Evolutionary conservation across 2,329 filamentous ascomycete genomes (phyloP), one percentile per base, ranked within the genome.

Genomic region (Penicillium sp.): DNA sequence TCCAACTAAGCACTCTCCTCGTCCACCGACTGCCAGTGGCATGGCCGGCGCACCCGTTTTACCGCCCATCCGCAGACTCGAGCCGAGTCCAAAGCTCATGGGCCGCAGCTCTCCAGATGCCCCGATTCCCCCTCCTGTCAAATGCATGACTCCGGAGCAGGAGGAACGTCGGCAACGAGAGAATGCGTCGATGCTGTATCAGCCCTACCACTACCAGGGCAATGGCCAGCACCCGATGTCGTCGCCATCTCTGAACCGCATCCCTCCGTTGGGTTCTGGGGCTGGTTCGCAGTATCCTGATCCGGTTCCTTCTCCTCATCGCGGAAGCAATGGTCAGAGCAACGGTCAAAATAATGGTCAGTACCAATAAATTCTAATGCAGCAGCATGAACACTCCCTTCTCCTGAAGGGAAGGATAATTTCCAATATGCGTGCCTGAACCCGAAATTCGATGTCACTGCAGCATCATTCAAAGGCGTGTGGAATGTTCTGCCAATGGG

Each of bases 1-100:
- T 27, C 74, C 74, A 11, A 74, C 65, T 12, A 76, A 76, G 52
- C 70, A 75, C 40, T 73, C 72, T 10, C 71, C 72, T 25, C 65
- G 70, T 7, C 66, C 68, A 2, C 57, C 67, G 47, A 71, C 68
- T 18, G 64, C 64, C 12, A 65, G 65, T 40, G 58, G 64, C 31
- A 57, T 70, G 40, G 58, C 62, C 7, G 64, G 65, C 4, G 65
- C 69, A 2, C 62, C 70, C 0, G 61, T 74, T 9, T 56, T 74
- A 16, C 71, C 71, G 22, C 71, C 71, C 2, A 67, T 74, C 5
- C 70, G 69, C 51, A 64, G 59, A 57, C 57, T 74, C 8, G 67
- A 73, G 35, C 71, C 71, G 3, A 74, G 71, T 49, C 71, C 71
- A 2, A 74, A 74, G 51, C 55, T 74, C 41, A 74, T 73, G 71